Base-by-base conservation (phyloP, 73 alveolate species). In the Breviolum minutum region DNA sequence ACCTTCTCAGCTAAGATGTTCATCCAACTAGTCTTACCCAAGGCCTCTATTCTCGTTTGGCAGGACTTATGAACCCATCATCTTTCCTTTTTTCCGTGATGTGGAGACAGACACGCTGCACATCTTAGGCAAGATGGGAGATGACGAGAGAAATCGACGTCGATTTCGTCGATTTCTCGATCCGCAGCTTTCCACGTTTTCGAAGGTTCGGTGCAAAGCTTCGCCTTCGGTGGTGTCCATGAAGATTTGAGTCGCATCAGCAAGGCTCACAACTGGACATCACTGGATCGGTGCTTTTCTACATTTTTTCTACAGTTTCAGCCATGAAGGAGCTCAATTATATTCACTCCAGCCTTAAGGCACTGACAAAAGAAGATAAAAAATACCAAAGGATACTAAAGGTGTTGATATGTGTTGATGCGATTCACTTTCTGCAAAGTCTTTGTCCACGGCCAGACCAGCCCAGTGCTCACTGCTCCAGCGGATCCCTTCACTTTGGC, bases 401-500 rank as follows among this genome's bases (percentile, higher is more conserved):
- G n/a, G n/a, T n/a, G n/a, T n/a, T n/a, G 40, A 71, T 22, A 24
- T 71, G 14, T 5, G 40, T 8, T 73, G 48, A 73, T 26, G 54
- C 54, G 24, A 26, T 73, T 17, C 82, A 73, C 24, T 7, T 24
- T 73, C 40, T n/a, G n/a, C n/a, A n/a, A n/a, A n/a, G n/a, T n/a
- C n/a, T n/a, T n/a, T n/a, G 74, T 17, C 74, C 74, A 17, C 17
- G 11, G 54, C 74, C 92, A 83, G 92, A 83, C 92, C n/a, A 61
- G 76, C 92, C 92, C 92, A 61, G 92, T 83, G 76, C 92, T 83
- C 92, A 26, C 73, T 13, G 63, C 92, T 24, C 92, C 92, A 9
- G 54, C 73, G 76, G 76, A 83, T n/a, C 94, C 94, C 63, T 86
- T 86, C 71, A 86, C 94, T 30, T 11, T 86, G 94, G 94, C 94